phyloP scores from a whole-genome alignment of 805 yeast genomes.

The Starmerella geochares region DNA sequence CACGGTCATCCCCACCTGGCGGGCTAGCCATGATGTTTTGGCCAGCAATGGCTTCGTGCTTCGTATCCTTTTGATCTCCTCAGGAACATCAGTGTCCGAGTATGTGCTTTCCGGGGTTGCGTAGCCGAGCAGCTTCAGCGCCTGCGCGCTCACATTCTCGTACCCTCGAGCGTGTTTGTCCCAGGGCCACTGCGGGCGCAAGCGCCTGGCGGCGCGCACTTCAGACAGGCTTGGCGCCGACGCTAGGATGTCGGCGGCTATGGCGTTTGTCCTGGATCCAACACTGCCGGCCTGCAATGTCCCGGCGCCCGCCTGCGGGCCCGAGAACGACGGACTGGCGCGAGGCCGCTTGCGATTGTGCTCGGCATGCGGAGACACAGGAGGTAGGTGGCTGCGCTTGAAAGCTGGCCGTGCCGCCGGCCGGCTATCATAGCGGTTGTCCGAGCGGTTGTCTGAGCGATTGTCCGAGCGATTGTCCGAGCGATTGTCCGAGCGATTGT shows the following conservation, averaged over 20 bases:
- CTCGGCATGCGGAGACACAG: not conserved
- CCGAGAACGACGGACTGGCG: not conserved
- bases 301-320: not conserved
- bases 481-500: not conserved
- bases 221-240: not conserved
- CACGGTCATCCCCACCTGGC: not conserved
- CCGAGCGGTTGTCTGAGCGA: not conserved
- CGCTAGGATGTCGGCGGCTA: not conserved
- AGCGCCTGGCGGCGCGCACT: not conserved
- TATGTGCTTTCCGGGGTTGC: constrained; percentile 9
- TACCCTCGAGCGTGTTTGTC: constrained; percentile 12
- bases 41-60: constrained; percentile 1
- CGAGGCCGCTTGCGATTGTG: not conserved
- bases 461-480: not conserved
- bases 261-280: not conserved
- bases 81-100: not conserved
- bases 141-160: constrained; percentile 9
- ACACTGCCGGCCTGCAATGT: not conserved
- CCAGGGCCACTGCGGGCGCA: constrained; percentile 5
- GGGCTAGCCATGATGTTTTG: constrained; percentile 1
- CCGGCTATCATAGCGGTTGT: not conserved
- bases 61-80: constrained; percentile 1
- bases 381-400: not conserved
- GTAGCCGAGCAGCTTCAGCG: constrained; percentile 14
- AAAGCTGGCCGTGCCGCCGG: not conserved